phyloP scores from a whole-genome alignment of 371 early-diverging fungal species.

The Coemansia sp. region DNA sequence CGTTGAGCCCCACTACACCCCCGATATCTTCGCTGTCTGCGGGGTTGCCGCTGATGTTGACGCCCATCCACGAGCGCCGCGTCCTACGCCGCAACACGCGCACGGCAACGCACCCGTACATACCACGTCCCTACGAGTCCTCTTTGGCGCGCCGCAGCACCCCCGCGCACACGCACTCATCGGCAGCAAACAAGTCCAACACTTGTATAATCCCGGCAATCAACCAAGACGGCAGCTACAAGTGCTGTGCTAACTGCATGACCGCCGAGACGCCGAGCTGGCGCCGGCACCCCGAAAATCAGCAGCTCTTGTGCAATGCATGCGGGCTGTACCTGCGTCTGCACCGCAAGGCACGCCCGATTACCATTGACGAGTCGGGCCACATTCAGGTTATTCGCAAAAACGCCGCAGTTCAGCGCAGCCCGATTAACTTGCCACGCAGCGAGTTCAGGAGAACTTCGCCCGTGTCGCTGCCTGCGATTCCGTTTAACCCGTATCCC shows the following conservation, averaged over 20 bases:
- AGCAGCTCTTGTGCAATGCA: slow-evolving; percentile 43
- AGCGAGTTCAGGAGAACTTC: background rate
- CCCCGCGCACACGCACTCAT: background rate
- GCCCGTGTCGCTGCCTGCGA: background rate
- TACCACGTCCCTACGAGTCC: background rate
- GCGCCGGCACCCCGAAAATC: slow-evolving; percentile 44
- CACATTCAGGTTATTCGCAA: slow-evolving; percentile 43
- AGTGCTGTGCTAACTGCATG: slow-evolving; percentile 41
- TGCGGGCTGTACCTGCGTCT: slow-evolving; percentile 44
- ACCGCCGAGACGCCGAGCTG: slow-evolving; percentile 45
- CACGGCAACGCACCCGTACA: slow-evolving; percentile 26
- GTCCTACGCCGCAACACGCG: slow-evolving; percentile 20
- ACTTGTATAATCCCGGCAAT: slow-evolving; percentile 34
- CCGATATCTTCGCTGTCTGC: background rate
- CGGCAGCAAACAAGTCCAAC: background rate
- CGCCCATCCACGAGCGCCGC: slow-evolving; percentile 10
- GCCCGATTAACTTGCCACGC: slow-evolving; percentile 30
- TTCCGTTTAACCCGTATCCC: background rate
- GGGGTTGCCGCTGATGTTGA: background rate
- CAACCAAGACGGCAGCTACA: slow-evolving; percentile 40
- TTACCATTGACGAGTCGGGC: slow-evolving; percentile 34
- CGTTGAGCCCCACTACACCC: background rate
- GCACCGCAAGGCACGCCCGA: slow-evolving; percentile 38
- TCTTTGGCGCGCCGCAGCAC: background rate
- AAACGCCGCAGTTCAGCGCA: slow-evolving; percentile 40